Percentiles rank a stretch among this genome's conserved stretches.
Conservation (phyloP, 768 basidiomycete species). For the Xerocomellus chrysenteron region DNA sequence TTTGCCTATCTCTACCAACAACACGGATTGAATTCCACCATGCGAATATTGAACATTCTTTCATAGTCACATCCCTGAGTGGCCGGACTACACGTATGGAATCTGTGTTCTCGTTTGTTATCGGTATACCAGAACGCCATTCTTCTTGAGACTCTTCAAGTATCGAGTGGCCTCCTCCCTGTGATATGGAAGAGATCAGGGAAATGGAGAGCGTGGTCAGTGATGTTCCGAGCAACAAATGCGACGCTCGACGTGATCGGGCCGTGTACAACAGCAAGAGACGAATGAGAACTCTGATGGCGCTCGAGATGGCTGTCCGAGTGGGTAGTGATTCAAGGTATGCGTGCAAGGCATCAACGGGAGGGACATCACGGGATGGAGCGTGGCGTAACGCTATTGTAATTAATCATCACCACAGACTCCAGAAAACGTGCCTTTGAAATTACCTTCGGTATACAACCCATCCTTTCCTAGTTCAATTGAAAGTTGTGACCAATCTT, state of each 20-base stretch:
- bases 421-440: background rate
- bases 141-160: slow-evolving; percentile 70
- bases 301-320: slow-evolving; percentile 61
- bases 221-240: slow-evolving; percentile 75
- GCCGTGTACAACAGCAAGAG: slow-evolving; percentile 73
- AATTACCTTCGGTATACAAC: slow-evolving; percentile 31
- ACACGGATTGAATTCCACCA: slow-evolving; percentile 67
- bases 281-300: slow-evolving; percentile 59
- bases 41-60: slow-evolving; percentile 75
- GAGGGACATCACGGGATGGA: slow-evolving; percentile 13
- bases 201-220: slow-evolving; percentile 76
- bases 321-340: slow-evolving; percentile 73
- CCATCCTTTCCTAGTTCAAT: slow-evolving; percentile 59
- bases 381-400: slow-evolving; percentile 24
- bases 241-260: slow-evolving; percentile 56
- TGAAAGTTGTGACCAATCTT: slow-evolving; percentile 30
- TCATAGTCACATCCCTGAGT: slow-evolving; percentile 69
- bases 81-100: slow-evolving; percentile 60
- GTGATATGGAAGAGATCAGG: slow-evolving; percentile 69
- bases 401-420: slow-evolving; percentile 1
- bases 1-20: slow-evolving; percentile 46
- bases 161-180: slow-evolving; percentile 73
- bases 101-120: slow-evolving; percentile 1
- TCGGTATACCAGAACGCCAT: slow-evolving; percentile 44
- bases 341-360: slow-evolving; percentile 36